Evolutionary conservation across 2,329 filamentous ascomycete species (phyloP).

Genomic region (Diaporthe vaccinii): DNA sequence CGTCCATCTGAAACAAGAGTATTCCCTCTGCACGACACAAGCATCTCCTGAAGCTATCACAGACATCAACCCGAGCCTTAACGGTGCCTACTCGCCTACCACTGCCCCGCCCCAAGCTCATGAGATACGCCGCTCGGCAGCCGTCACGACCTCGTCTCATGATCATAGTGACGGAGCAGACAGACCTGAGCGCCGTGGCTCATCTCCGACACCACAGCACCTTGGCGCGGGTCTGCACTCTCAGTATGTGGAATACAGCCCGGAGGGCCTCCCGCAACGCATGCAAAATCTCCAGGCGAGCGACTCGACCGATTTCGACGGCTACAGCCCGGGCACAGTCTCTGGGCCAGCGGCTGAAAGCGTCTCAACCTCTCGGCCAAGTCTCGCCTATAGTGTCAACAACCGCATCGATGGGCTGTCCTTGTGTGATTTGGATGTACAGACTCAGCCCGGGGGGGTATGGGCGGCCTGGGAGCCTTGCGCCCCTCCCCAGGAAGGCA

Average conservation of each 20-base stretch:
- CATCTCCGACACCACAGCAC: not conserved
- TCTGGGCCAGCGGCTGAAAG: not conserved
- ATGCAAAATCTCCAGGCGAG: slow-evolving; percentile 22
- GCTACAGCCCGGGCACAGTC: not conserved
- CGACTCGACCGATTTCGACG: slow-evolving; percentile 2
- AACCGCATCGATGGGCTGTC: not conserved
- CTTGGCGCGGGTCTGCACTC: not conserved
- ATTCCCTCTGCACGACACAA: slow-evolving; percentile 41
- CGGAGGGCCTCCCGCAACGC: slow-evolving; percentile 6
- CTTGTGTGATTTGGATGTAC: not conserved
- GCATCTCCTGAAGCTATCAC: slow-evolving; percentile 25
- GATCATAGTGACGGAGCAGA: not conserved
- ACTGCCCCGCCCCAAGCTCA: not conserved
- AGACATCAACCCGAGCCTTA: slow-evolving; percentile 3
- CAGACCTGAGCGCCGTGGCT: not conserved
- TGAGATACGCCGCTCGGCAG: slow-evolving; percentile 5
- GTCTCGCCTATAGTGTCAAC: not conserved
- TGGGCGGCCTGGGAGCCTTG: not conserved
- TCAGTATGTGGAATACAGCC: not conserved
- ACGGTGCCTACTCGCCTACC: not conserved
- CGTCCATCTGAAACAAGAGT: slow-evolving; percentile 36
- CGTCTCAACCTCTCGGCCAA: not conserved
- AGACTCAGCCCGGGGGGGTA: not conserved
- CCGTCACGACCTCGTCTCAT: not conserved
- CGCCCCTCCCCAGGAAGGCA: not conserved